These are phyloP conservation scores for Pulveroboletus ravenelii DNA, from an alignment of 768 basidiomycete species.

Conservation along the genomic window DNA sequence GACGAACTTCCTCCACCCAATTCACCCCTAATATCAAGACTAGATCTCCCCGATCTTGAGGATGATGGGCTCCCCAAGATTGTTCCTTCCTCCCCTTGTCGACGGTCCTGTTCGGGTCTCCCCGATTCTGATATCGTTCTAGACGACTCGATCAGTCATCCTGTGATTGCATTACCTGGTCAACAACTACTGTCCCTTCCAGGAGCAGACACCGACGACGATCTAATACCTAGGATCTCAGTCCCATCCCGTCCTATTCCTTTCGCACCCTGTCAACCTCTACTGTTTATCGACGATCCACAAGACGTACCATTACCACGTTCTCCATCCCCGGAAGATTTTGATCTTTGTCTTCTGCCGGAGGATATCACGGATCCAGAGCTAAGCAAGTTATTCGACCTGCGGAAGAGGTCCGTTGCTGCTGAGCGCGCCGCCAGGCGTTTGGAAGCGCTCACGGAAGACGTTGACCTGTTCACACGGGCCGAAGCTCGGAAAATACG, in stretches of 20 bases:
- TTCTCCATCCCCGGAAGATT: constrained; percentile 42
- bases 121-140: constrained; percentile 30
- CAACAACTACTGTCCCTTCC: constrained; percentile 36
- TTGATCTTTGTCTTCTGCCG: constrained; percentile 33
- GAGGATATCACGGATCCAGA: constrained; percentile 36
- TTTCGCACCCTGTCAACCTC: constrained; percentile 19
- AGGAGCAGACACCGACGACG: constrained; percentile 40
- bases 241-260: constrained; percentile 7
- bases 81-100: constrained; percentile 27
- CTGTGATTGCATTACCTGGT: constrained; percentile 14
- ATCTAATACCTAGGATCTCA: constrained; percentile 32
- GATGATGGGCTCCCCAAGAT: constrained; percentile 20
- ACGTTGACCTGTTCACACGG: constrained; percentile 35
- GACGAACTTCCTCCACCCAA: constrained; percentile 20
- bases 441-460: constrained; percentile 30
- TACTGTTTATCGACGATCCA: constrained; percentile 42
- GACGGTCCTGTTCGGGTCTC: constrained; percentile 24
- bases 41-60: constrained; percentile 31
- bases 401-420: constrained; percentile 35
- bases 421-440: constrained; percentile 31
- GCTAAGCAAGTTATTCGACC: constrained; percentile 35
- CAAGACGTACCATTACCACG: constrained; percentile 36
- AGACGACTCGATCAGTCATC: constrained; percentile 15
- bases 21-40: constrained; percentile 30
- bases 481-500: constrained; percentile 42